phyloP scores from a whole-genome alignment of 768 basidiomycete species.

The Tylopilus plumbeoviolaceoides region DNA sequence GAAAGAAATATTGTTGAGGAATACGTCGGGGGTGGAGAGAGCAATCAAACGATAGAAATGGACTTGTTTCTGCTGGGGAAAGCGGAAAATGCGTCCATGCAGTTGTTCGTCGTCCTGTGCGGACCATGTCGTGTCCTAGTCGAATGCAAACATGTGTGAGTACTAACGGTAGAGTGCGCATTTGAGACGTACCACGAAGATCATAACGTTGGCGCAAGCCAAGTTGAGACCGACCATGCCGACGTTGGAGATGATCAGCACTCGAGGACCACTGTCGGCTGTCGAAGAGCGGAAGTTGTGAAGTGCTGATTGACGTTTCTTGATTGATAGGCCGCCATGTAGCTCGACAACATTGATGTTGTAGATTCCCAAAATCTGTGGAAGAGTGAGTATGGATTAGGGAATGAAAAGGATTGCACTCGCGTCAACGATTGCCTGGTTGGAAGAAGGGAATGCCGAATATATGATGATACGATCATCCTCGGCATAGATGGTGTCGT shows the following conservation, averaged over 20 bases:
- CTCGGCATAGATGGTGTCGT: not conserved
- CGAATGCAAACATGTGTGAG: no score
- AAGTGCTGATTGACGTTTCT: not conserved
- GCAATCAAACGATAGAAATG: constrained; percentile 14
- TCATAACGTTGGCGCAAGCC: not conserved
- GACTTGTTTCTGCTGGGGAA: constrained; percentile 4
- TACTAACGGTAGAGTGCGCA: not conserved
- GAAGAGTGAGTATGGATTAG: no score
- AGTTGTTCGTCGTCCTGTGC: not conserved
- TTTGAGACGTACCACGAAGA: not conserved
- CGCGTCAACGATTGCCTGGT: not conserved
- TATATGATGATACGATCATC: not conserved
- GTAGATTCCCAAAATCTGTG: not conserved
- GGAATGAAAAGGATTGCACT: no score
- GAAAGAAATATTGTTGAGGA: constrained; percentile 19
- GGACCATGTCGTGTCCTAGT: not conserved
- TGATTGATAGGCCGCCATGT: not conserved
- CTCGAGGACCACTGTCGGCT: not conserved
- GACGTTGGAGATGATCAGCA: not conserved
- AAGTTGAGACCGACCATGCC: not conserved
- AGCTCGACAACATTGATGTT: not conserved
- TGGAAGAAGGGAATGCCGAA: not conserved
- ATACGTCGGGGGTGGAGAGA: not conserved
- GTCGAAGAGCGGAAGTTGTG: not conserved
- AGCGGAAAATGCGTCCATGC: not conserved